Evolutionary conservation across 2,329 filamentous ascomycete species (phyloP).

Genomic region (Ceratocystis harringtonii): DNA sequence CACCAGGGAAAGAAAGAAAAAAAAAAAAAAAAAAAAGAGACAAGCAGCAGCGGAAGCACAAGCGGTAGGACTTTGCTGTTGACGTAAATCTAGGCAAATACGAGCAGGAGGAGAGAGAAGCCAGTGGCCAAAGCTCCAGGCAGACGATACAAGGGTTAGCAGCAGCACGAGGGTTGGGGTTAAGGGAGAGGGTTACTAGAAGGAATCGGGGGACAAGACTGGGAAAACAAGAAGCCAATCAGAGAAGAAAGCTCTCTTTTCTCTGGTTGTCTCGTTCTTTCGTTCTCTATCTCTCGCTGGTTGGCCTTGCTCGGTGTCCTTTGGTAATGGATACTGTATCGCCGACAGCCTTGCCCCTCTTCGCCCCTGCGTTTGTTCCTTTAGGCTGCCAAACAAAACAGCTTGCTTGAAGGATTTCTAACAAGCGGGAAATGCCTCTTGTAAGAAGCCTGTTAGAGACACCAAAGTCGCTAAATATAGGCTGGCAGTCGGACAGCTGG

Average conservation of each 20-base stretch:
- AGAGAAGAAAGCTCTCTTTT: too few species aligned
- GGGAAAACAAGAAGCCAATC: too few species aligned
- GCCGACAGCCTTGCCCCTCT: not conserved
- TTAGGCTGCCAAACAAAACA: not conserved
- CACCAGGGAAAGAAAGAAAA: not conserved
- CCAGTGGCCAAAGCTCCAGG: too few species aligned
- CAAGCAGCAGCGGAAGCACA: not conserved
- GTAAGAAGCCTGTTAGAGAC: not conserved
- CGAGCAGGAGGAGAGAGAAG: too few species aligned
- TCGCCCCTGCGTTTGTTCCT: not conserved
- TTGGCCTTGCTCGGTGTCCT: too few species aligned
- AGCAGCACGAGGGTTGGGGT: not conserved
- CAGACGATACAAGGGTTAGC: too few species aligned
- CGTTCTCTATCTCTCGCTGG: too few species aligned
- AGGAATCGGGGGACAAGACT: too few species aligned
- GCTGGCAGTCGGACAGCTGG: too few species aligned
- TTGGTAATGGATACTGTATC: not conserved
- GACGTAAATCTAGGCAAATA: too few species aligned
- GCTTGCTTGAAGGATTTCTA: not conserved
- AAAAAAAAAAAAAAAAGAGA: not conserved
- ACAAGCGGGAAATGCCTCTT: not conserved
- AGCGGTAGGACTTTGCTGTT: not conserved
- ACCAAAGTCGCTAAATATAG: too few species aligned
- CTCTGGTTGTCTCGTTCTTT: too few species aligned
- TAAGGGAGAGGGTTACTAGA: not conserved